These are phyloP conservation scores for Penicillium antarcticum DNA, from an alignment of 495 filamentous ascomycete genomes.

Conservation along the genomic window DNA sequence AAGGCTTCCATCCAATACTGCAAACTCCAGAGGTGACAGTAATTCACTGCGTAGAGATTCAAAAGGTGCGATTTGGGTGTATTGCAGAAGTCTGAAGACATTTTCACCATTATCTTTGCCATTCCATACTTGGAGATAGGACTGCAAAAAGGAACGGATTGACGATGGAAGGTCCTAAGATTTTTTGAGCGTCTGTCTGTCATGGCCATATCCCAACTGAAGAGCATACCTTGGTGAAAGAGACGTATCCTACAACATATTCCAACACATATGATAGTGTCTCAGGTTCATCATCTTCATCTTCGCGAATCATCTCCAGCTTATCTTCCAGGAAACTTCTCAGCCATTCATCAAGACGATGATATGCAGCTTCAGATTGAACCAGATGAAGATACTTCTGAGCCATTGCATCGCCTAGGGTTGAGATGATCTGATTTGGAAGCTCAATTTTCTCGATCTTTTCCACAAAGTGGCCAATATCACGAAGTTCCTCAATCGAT, in stretches of 20 bases:
- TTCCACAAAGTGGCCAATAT: conserved; percentile 65
- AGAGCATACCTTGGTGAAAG: conserved; percentile 58
- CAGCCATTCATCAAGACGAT: conserved; percentile 66
- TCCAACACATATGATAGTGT: conserved; percentile 48
- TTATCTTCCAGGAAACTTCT: conserved; percentile 56
- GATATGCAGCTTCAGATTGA: conserved; percentile 52
- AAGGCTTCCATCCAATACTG: conserved; percentile 49
- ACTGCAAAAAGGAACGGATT: conserved; percentile 58
- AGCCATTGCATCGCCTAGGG: conserved; percentile 69
- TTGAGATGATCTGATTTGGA: conserved; percentile 77
- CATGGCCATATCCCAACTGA: background rate
- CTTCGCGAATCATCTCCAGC: conserved; percentile 49
- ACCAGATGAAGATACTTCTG: conserved; percentile 71
- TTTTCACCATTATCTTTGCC: conserved; percentile 56
- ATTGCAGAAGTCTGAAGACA: conserved; percentile 64
- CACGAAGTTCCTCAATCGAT: conserved; percentile 75
- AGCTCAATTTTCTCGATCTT: conserved; percentile 77
- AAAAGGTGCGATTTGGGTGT: conserved; percentile 58
- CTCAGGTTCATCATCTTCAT: conserved; percentile 46
- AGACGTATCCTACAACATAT: conserved; percentile 56
- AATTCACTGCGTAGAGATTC: conserved; percentile 44
- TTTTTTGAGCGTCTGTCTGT: conserved; percentile 14
- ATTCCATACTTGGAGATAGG: conserved; percentile 66
- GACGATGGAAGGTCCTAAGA: conserved; percentile 58
- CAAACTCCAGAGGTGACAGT: conserved; percentile 56